These are phyloP conservation scores for Teratosphaeria nubilosa DNA, from an alignment of 2,329 filamentous ascomycete species.

Conservation along the genomic window DNA sequence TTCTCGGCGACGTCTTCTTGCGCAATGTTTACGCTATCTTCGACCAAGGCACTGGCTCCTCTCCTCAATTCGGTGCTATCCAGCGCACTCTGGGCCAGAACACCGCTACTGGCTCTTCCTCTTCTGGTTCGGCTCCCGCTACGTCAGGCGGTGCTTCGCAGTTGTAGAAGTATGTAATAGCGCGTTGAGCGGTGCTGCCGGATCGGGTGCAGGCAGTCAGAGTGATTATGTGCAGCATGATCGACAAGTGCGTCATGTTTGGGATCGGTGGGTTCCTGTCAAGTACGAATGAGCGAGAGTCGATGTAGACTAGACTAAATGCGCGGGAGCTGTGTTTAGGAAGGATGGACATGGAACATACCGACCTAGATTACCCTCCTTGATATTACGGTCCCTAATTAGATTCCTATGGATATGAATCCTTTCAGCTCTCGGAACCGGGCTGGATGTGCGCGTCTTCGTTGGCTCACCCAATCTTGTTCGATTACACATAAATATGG, in stretches of 20 bases:
- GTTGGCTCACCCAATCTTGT: too few relatives aligned
- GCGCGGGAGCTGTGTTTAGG: background rate
- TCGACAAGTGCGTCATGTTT: background rate
- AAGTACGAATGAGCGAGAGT: background rate
- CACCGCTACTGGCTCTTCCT: background rate
- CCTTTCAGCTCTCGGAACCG: background rate
- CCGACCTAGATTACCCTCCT: background rate
- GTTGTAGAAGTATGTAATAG: background rate
- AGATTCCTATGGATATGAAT: background rate
- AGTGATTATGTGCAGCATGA: background rate
- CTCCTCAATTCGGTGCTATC: constrained; percentile 46
- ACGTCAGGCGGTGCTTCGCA: background rate
- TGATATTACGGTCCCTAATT: background rate
- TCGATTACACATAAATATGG: background rate
- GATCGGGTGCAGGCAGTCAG: background rate
- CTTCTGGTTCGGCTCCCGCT: background rate
- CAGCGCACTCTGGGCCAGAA: constrained; percentile 25
- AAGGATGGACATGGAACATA: background rate
- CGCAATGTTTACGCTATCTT: constrained; percentile 58
- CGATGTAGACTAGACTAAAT: background rate
- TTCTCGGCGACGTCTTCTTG: constrained; percentile 54
- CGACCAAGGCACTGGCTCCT: constrained; percentile 45
- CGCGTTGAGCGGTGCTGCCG: background rate
- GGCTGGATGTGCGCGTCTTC: background rate
- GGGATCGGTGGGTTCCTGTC: background rate